These are phyloP conservation scores for Eimeria maxima DNA, from an alignment of 169 alveolate species.

Conservation along the genomic window DNA sequence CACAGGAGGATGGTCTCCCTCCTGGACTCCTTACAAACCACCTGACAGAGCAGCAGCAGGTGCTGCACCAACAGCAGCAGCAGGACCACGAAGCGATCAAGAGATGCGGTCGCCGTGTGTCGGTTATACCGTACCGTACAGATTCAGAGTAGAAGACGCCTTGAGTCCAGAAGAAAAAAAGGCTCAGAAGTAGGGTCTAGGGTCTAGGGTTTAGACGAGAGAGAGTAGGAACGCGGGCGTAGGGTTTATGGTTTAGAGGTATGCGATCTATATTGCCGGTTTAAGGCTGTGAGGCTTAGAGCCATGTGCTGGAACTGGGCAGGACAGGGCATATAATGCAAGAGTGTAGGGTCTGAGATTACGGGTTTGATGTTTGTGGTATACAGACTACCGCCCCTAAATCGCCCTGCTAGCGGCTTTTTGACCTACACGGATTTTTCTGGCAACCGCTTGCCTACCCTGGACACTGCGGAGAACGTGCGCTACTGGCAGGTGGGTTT, in stretches of 20 bases:
- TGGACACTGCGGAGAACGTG: too few relatives aligned
- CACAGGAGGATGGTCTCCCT: background rate
- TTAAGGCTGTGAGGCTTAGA: background rate
- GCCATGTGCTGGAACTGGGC: background rate
- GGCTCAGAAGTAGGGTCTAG: background rate
- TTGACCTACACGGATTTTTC: background rate
- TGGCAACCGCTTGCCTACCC: background rate
- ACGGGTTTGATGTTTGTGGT: background rate
- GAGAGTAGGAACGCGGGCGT: background rate
- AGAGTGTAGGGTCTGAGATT: too few relatives aligned
- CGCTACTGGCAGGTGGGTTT: too few relatives aligned
- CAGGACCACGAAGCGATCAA: background rate
- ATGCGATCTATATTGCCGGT: too few relatives aligned
- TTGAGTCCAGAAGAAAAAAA: background rate
- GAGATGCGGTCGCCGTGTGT: background rate
- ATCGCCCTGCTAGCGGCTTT: background rate
- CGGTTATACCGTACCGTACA: background rate
- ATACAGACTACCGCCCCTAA: background rate
- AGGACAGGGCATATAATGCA: too few relatives aligned
- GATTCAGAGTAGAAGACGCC: background rate
- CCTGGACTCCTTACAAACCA: conserved; percentile 14
- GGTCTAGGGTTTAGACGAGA: background rate
- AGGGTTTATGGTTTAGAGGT: too few relatives aligned
- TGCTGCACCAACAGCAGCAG: background rate
- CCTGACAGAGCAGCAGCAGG: conserved; percentile 6